Base-by-base conservation (phyloP, 2,329 filamentous ascomycete genomes). In the Colletotrichum sp. region DNA sequence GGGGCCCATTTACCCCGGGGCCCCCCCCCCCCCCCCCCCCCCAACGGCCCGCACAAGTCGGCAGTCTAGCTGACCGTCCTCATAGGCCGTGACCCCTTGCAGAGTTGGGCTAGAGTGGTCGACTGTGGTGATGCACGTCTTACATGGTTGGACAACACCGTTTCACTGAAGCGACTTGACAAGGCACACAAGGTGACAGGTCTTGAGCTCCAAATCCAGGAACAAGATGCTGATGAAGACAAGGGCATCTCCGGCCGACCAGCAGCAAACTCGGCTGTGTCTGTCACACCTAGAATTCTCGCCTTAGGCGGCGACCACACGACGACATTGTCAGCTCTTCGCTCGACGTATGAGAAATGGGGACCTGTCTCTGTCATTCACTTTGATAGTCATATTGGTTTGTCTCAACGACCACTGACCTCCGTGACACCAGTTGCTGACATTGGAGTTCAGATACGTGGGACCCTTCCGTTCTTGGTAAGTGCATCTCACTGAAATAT, bases 91-190 rank as follows among this genome's bases (percentile, higher is more conserved):
- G 78, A 74, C 36, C 76, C 69, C 8, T 72, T 77, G 60, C 49
- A 63, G 68, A 78, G 70, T 72, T 77, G 80, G 71, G 76, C 76
- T 3, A 78, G 69, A 16, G 89, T 96, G 63, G 89, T 95, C 49
- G 95, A 96, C 85, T 96, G 95, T 80, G 95, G 95, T 36, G 95
- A 96, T 79, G 94, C 95, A 71, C 93, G 93, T 3, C 87, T 96
- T 76, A 95, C 93, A 0, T 94, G 93, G 13, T 93, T 96, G 78
- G 94, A 96, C 84, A 96, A 96, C 82, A 91, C 88, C 0, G 86
- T 96, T 1, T 95, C 95, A 0, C 86, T 96, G 72, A 89, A 90
- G 16, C 94, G 96, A 83, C 94, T 96, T 89, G 93, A 91, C 71
- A 92, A 94, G 81, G 93, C 93, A 0, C 90, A 93, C 79, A 85